Percentiles rank a stretch among this genome's conserved stretches.
Evolutionary conservation across 345 rosid species (phyloP).

Genomic region (Tarenaya hassleriana): DNA sequence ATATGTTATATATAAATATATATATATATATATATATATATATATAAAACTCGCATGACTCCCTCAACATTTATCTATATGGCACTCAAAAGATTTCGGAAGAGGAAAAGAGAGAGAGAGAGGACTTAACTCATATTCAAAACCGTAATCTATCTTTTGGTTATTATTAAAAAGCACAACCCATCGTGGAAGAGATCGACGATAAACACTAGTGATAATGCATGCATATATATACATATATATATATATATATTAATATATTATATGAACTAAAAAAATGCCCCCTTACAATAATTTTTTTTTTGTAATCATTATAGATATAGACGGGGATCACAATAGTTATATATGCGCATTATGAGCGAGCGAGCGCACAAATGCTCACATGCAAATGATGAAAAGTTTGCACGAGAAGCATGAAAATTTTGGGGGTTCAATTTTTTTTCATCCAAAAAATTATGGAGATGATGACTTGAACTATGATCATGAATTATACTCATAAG

Average conservation of each 20-base stretch:
- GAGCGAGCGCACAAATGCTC: constrained; percentile 13
- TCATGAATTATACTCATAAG: constrained; percentile 25
- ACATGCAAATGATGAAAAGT: constrained; percentile 28
- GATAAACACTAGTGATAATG: constrained; percentile 7
- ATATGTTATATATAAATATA: too few relatives aligned
- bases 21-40: too few relatives aligned
- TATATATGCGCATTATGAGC: constrained; percentile 14
- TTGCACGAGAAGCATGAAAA: constrained; percentile 33
- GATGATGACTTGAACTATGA: constrained; percentile 18
- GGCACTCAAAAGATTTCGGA: neutral
- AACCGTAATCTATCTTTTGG: constrained; percentile 1
- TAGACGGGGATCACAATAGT: constrained; percentile 20
- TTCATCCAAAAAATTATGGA: constrained; percentile 16
- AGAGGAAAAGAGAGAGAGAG: neutral
- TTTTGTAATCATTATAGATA: neutral
- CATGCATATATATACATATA: constrained; percentile 21
- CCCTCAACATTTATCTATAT: constrained; percentile 3
- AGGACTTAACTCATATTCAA: neutral
- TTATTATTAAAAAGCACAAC: constrained; percentile 21
- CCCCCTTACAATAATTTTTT: constrained; percentile 8
- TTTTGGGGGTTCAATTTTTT: constrained; percentile 22
- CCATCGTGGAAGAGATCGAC: too few relatives aligned
- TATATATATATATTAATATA: neutral
- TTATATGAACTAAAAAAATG: neutral
- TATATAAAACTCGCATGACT: neutral